phyloP scores from a whole-genome alignment of 495 filamentous ascomycete genomes.

The Talaromyces stipitatus region DNA sequence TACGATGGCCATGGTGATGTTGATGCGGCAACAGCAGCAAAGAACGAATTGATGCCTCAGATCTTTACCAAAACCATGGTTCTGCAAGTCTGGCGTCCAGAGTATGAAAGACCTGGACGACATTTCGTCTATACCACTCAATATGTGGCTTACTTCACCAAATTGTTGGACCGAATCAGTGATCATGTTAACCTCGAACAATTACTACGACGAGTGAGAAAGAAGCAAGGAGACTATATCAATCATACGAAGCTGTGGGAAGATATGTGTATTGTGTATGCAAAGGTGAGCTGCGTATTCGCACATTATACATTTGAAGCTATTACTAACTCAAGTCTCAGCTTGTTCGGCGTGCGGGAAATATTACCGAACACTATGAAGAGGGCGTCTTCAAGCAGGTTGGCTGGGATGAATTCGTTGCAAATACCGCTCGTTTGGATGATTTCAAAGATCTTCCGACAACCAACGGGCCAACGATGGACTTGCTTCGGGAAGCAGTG shows the following conservation, averaged over 20 bases:
- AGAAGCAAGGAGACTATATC: constrained; percentile 76
- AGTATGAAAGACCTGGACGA: constrained; percentile 80
- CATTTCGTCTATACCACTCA: constrained; percentile 91
- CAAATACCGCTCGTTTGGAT: constrained; percentile 49
- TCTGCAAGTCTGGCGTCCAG: constrained; percentile 93
- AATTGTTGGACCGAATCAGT: constrained; percentile 63
- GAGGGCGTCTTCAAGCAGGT: constrained; percentile 78
- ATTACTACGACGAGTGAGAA: constrained; percentile 72
- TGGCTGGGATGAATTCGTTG: constrained; percentile 70
- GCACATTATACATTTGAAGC: not conserved
- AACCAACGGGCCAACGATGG: constrained; percentile 42
- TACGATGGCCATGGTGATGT: constrained; percentile 48
- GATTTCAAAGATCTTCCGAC: constrained; percentile 35
- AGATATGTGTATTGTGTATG: constrained; percentile 64
- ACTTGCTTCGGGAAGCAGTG: constrained; percentile 71
- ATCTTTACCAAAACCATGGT: constrained; percentile 95
- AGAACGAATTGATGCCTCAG: constrained; percentile 68
- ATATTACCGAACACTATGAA: constrained; percentile 56
- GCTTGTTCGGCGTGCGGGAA: constrained; percentile 61
- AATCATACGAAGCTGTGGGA: constrained; percentile 83
- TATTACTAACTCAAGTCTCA: constrained; percentile 10
- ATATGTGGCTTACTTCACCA: constrained; percentile 76
- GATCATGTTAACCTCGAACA: constrained; percentile 75
- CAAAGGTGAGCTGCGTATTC: constrained; percentile 32
- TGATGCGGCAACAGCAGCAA: constrained; percentile 58